Evolutionary conservation across 169 alveolate genomes (phyloP).

Genomic region (Babesia caballi): DNA sequence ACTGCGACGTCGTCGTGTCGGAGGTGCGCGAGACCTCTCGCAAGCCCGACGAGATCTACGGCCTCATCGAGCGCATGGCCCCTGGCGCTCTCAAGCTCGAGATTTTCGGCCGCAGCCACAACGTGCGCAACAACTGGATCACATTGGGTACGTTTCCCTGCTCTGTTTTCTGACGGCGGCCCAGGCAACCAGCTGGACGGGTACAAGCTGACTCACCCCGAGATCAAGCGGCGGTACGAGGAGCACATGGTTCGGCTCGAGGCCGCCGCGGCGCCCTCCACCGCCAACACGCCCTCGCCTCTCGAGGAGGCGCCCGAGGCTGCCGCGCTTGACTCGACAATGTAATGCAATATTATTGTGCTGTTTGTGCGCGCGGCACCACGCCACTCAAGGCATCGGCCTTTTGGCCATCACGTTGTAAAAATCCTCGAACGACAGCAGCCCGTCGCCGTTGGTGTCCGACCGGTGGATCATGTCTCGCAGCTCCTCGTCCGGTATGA

Average conservation of each 20-base stretch:
- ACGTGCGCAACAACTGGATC: constrained; percentile 90
- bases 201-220: constrained; percentile 77
- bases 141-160: constrained; percentile 83
- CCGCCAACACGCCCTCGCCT: neutral
- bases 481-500: constrained; percentile 95
- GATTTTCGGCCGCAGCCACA: constrained; percentile 91
- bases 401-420: constrained; percentile 97
- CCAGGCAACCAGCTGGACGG: constrained; percentile 76
- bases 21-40: constrained; percentile 94
- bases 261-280: neutral
- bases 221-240: constrained; percentile 42
- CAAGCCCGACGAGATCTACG: constrained; percentile 95
- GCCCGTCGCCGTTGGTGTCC: constrained; percentile 98
- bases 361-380: neutral
- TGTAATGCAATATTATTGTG: neutral
- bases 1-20: constrained; percentile 91
- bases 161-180: constrained; percentile 72
- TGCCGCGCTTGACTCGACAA: neutral
- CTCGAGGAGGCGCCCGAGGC: neutral
- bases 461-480: constrained; percentile 98
- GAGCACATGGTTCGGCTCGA: neutral
- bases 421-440: constrained; percentile 96
- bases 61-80: constrained; percentile 88
- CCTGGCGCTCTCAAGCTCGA: constrained; percentile 92
- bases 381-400: constrained; percentile 84